A percentile compares a stretch with the other conserved stretches of the same genome.
Conservation (phyloP, 2,329 filamentous ascomycete species). For the Clonostachys solani region DNA sequence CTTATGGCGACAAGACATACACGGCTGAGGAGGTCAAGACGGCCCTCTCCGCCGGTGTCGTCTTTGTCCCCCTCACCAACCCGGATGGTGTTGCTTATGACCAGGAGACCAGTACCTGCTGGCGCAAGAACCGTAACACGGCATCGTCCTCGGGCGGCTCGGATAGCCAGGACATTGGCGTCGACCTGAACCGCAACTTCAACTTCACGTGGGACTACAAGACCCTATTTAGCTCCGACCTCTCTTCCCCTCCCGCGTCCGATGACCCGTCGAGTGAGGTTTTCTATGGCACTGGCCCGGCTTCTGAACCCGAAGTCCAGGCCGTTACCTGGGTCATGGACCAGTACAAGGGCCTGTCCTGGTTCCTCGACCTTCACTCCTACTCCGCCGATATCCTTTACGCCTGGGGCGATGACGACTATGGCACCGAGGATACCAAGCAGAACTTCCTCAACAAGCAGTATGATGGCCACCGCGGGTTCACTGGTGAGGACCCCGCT, state of each 20-base stretch:
- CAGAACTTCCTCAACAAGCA: conserved; percentile 49
- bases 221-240: conserved; percentile 29
- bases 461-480: conserved; percentile 46
- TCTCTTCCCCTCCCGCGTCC: conserved; percentile 25
- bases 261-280: conserved; percentile 35
- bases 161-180: conserved; percentile 21
- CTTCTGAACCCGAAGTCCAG: conserved; percentile 53
- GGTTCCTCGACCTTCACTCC: conserved; percentile 57
- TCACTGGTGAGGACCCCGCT: conserved; percentile 27
- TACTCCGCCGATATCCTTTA: conserved; percentile 47
- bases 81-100: conserved; percentile 50
- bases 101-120: conserved; percentile 42
- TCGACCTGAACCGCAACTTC: conserved; percentile 55
- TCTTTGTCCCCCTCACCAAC: conserved; percentile 47
- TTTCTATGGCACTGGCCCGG: conserved; percentile 44
- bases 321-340: conserved; percentile 49
- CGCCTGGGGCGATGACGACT: conserved; percentile 51
- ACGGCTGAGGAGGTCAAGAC: conserved; percentile 45
- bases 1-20: conserved; percentile 47
- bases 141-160: conserved; percentile 18
- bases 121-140: conserved; percentile 53
- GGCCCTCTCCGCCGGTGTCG: conserved; percentile 47
- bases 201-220: conserved; percentile 53
- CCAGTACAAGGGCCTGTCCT: conserved; percentile 42
- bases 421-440: conserved; percentile 34